Evolutionary conservation across 2,329 filamentous ascomycete genomes (phyloP), one percentile per base, ranked within the genome.

Genomic region (Fusarium foetens): DNA sequence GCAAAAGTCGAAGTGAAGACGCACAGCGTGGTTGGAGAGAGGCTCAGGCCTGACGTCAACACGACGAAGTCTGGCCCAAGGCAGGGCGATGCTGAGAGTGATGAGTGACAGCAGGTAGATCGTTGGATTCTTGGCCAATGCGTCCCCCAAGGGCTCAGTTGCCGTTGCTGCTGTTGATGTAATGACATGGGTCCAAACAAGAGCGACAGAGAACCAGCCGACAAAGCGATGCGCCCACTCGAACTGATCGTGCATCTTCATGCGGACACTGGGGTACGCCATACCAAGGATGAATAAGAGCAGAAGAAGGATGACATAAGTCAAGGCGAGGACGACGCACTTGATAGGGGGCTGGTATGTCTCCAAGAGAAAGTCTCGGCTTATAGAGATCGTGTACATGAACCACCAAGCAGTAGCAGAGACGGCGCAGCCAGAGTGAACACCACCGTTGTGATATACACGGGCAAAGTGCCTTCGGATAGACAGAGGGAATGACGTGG

Each of bases 11-110:
- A 93, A 91, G 78, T 91, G 87, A 11, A 94, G 86, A 35, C 90
- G 88, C n/a, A 92, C 83, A 21, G 92, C 92, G 79, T 94, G 92
- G 16, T 84, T 77, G 1, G 92, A 94, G 16, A 94, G 86, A 8
- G 84, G 81, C 75, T 93, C 90, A 5, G 89, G 84, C 13, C 85
- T 82, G 64, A 94, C 90, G 10, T 82, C 81, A 66, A 92, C 88
- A 69, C 88, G 89, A 49, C 91, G 88, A 19, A 94, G 87, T 51
- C 88, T 84, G 0, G 90, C 79, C 92, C 92, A 95, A 9, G 70
- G 70, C 2, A 72, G 51, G 1, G 70, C 48, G 3, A 74, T 70
- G 14, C 72, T 63, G 13, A 74, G 42, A 2, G 72, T 63, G 6
- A 69, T 54, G 13, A 73, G 36, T 1, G 49, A 58, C 1, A 68